Evolutionary conservation across 2,329 filamentous ascomycete genomes (phyloP), one percentile per base, ranked within the genome.

Genomic region (Fusarium aywerte): DNA sequence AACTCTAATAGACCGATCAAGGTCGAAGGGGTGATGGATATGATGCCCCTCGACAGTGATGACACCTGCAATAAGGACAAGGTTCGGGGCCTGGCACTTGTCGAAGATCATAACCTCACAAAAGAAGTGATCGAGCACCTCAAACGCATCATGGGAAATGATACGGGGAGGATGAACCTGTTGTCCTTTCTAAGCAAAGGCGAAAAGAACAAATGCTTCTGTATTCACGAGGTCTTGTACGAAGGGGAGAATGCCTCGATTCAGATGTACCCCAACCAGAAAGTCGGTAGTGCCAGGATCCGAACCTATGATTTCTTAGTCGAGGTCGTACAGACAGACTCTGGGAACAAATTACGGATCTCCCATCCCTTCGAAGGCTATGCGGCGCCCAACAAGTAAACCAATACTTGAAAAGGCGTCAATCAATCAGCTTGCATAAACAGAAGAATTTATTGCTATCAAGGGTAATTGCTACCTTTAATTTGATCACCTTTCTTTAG

Each of bases 41-140:
- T 16, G 6, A 20, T 15, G 25, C 11, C 11, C 4, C 5, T 12
- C 5, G 20, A 47, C 10, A 10, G 4, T 1, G 20, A 2, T 1
- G 25, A 40, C 4, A 11, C 20, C 5, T 4, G 4, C 4, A 1
- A 18, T 6, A 27, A 32, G 10, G 18, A 10, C 0, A n/a, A 0
- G 6, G 12, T 47, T 16, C 20, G 18, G 1, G 42, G 25, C 0
- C 13, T 45, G 18, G 12, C 25, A 3, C 42, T 32, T 7, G 0
- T 45, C 2, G 27, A 45, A 15, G 6, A 12, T 3, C 9, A 4
- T 0, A 45, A 6, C 25, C 27, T 31, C 27, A 2, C 27, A 20
- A 16, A 4, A 4, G 27, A 21, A 7, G 29, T 13, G 18, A 5
- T 47, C 7, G 7, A 9, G 18, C 10, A 47, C 11, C 43, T 47